phyloP scores from a whole-genome alignment of 2,329 filamentous ascomycete species.

The Penicillium janthinellum region DNA sequence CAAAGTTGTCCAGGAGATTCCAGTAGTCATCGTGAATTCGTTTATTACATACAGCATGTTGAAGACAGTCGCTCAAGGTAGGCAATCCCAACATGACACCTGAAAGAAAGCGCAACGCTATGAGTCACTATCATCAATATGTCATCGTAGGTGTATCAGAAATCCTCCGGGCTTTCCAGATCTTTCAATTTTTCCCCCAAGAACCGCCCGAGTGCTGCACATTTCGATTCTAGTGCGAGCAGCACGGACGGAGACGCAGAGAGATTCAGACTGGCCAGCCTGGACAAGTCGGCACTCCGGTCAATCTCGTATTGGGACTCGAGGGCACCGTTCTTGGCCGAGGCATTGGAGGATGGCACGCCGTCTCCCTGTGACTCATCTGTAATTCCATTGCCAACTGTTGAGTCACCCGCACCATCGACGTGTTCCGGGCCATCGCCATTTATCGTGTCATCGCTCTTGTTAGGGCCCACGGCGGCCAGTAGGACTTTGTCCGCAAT shows the following conservation, averaged over 20 bases:
- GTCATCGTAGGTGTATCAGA: constrained; percentile 24
- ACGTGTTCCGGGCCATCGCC: constrained; percentile 12
- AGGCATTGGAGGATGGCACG: constrained; percentile 10
- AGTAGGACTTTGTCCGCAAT: constrained; percentile 48
- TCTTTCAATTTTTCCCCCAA: constrained; percentile 44
- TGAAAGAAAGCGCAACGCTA: neutral
- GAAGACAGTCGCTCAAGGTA: neutral
- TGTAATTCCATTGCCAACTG: constrained; percentile 9
- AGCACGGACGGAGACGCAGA: constrained; percentile 42
- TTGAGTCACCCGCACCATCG: constrained; percentile 5
- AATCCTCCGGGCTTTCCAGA: constrained; percentile 47
- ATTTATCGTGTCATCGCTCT: constrained; percentile 21
- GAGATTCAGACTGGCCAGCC: constrained; percentile 43
- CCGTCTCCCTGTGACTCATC: constrained; percentile 19
- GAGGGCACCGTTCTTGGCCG: constrained; percentile 29
- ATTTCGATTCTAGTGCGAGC: constrained; percentile 47
- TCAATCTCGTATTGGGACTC: constrained; percentile 45
- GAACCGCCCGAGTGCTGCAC: constrained; percentile 44
- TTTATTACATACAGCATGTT: constrained; percentile 6
- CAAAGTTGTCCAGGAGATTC: neutral
- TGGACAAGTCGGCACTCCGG: constrained; percentile 41
- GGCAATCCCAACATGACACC: neutral
- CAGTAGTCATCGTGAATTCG: constrained; percentile 14
- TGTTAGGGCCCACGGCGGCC: constrained; percentile 44
- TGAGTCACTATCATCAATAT: neutral